These are phyloP conservation scores for Scutellaria barbata DNA, from an alignment of 257 asterid genomes.

Conservation along the genomic window DNA sequence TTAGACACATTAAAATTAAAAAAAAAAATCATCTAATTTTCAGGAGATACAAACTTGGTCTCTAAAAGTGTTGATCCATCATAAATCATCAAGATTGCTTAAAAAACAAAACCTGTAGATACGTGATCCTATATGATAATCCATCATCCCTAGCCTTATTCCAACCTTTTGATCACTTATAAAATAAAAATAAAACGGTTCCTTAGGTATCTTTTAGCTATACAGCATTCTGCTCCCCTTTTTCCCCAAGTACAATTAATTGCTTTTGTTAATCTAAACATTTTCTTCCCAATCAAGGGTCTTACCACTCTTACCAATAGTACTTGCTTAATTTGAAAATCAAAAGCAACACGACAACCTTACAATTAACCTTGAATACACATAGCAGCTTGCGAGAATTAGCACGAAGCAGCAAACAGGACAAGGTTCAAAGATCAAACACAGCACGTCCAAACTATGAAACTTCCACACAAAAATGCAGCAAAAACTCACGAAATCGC, in stretches of 20 bases:
- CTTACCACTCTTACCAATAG: not conserved
- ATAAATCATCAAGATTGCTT: not conserved
- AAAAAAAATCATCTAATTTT: not conserved
- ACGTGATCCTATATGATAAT: not conserved
- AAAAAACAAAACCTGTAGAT: not conserved
- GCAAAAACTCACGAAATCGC: constrained; percentile 15
- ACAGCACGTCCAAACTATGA: constrained; percentile 35
- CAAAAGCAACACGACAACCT: constrained; percentile 1
- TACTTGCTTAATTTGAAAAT: not conserved
- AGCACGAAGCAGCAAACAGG: no score
- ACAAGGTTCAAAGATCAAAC: no score
- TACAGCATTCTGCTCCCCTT: not conserved
- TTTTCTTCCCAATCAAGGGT: not conserved
- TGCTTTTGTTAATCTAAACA: not conserved
- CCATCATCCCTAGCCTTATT: not conserved
- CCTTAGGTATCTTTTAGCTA: not conserved
- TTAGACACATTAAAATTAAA: not conserved
- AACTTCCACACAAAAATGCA: constrained; percentile 26
- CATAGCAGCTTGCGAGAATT: no score
- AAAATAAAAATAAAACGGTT: not conserved
- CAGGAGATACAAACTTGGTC: not conserved
- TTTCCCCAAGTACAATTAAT: not conserved
- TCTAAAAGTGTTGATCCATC: not conserved
- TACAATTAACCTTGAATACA: constrained; percentile 8
- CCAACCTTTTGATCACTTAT: not conserved